Evolutionary conservation across 2,329 filamentous ascomycete genomes (phyloP).

Genomic region (Tolypocladium tundrense): DNA sequence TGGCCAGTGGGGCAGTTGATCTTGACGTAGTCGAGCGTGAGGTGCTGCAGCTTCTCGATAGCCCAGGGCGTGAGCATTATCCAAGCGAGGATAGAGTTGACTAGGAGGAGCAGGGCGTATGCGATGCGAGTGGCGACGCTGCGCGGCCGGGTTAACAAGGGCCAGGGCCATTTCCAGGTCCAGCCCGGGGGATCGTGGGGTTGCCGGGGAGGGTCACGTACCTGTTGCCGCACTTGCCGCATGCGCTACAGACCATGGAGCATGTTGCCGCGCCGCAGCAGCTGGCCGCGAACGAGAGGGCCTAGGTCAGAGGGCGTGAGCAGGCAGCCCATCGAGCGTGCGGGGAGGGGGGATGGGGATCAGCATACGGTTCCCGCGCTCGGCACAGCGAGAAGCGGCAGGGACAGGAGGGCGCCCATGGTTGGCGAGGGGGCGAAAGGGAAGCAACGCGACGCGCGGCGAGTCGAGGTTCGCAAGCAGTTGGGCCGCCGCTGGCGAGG

Average conservation of each 20-base stretch:
- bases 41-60: constrained; percentile 84
- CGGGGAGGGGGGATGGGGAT: constrained; percentile 1
- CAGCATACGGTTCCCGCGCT: constrained; percentile 70
- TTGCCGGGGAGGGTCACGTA: constrained; percentile 21
- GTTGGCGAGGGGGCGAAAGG: background rate
- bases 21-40: constrained; percentile 91
- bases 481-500: background rate
- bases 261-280: constrained; percentile 97
- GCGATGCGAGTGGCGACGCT: constrained; percentile 95
- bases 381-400: constrained; percentile 82
- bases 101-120: constrained; percentile 84
- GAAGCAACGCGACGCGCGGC: background rate
- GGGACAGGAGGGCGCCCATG: constrained; percentile 87
- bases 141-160: background rate
- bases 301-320: constrained; percentile 29
- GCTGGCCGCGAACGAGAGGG: constrained; percentile 71
- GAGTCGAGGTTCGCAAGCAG: background rate
- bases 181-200: background rate
- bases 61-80: constrained; percentile 99
- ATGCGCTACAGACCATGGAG: constrained; percentile 89
- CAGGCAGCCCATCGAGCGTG: background rate
- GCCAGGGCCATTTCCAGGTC: background rate
- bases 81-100: constrained; percentile 97
- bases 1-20: constrained; percentile 85
- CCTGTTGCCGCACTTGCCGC: constrained; percentile 96